Conservation (phyloP, 1,284 basidiomycete genomes). For the Anthracocystis panici-leucophaei region DNA sequence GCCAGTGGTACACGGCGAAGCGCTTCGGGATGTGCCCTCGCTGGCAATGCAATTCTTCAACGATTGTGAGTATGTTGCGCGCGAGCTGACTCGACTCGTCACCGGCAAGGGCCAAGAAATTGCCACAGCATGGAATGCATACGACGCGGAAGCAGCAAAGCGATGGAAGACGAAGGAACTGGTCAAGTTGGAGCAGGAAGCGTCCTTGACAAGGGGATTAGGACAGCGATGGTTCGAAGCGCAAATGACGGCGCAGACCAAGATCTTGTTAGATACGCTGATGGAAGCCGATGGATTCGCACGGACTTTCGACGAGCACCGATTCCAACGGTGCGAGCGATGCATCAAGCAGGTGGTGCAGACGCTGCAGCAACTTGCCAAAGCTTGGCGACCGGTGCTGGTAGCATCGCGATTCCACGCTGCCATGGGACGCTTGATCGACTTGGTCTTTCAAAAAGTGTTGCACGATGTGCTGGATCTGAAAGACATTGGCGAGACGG, state of each 20-base stretch:
- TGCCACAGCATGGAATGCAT: conserved; percentile 12
- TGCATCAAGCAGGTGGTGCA: conserved; percentile 78
- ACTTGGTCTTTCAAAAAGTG: conserved; percentile 79
- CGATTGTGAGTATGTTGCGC: conserved; percentile 80
- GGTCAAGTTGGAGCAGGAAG: conserved; percentile 47
- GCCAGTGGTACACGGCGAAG: conserved; percentile 77
- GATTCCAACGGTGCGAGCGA: conserved; percentile 81
- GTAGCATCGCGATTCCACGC: conserved; percentile 59
- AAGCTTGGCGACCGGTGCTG: conserved; percentile 78
- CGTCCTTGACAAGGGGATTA: conserved; percentile 36
- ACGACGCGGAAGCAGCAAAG: conserved; percentile 21
- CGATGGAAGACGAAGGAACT: conserved; percentile 25
- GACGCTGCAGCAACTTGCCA: conserved; percentile 77
- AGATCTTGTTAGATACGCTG: conserved; percentile 73
- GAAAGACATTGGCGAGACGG: conserved; percentile 88
- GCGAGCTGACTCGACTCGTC: conserved; percentile 62
- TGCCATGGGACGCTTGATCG: conserved; percentile 79
- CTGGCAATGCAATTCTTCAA: conserved; percentile 85
- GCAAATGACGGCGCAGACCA: conserved; percentile 71
- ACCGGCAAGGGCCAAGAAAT: conserved; percentile 66
- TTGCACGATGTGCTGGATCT: conserved; percentile 82
- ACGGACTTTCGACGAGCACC: conserved; percentile 80
- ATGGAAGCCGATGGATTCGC: conserved; percentile 79
- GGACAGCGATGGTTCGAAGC: conserved; percentile 56
- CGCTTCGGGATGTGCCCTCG: conserved; percentile 75